These are phyloP conservation scores for Medicago ruthenica DNA, from an alignment of 306 rosid genomes.

Conservation along the genomic window DNA sequence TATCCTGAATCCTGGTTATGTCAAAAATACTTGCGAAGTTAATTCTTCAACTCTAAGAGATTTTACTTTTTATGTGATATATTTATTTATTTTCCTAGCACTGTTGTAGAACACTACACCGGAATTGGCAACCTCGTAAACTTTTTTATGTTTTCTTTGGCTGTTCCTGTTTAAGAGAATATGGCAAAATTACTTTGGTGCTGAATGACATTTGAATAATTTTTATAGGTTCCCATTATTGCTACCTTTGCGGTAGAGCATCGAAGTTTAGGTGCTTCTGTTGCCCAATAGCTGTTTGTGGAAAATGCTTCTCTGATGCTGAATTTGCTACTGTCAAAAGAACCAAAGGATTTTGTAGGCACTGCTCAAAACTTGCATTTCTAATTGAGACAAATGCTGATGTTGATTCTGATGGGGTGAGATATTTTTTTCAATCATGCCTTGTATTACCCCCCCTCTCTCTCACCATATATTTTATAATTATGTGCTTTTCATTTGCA, in stretches of 20 bases:
- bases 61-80: background rate
- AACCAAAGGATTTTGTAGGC: conserved; percentile 60
- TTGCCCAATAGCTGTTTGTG: conserved; percentile 75
- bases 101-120: conserved; percentile 1
- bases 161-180: conserved; percentile 31
- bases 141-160: conserved; percentile 18
- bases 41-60: conserved; percentile 25
- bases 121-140: conserved; percentile 22
- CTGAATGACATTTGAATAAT: conserved; percentile 32
- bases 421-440: conserved; percentile 38
- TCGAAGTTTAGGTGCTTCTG: conserved; percentile 69
- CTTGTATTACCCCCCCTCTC: conserved; percentile 8
- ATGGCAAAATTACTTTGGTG: conserved; percentile 12
- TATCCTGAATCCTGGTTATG: conserved; percentile 24
- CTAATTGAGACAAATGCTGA: conserved; percentile 61
- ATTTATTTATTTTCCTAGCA: conserved; percentile 13
- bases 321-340: conserved; percentile 55
- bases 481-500: conserved; percentile 42
- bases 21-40: background rate
- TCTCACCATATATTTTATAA: conserved; percentile 24
- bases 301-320: conserved; percentile 48
- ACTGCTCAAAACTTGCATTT: conserved; percentile 60
- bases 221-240: conserved; percentile 65
- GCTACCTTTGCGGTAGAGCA: conserved; percentile 55
- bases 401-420: conserved; percentile 74